Percentiles rank a stretch among this genome's conserved stretches.
These are phyloP conservation scores for Petunia hybrid DNA, from an alignment of 305 asterid species.

Conservation along the genomic window DNA sequence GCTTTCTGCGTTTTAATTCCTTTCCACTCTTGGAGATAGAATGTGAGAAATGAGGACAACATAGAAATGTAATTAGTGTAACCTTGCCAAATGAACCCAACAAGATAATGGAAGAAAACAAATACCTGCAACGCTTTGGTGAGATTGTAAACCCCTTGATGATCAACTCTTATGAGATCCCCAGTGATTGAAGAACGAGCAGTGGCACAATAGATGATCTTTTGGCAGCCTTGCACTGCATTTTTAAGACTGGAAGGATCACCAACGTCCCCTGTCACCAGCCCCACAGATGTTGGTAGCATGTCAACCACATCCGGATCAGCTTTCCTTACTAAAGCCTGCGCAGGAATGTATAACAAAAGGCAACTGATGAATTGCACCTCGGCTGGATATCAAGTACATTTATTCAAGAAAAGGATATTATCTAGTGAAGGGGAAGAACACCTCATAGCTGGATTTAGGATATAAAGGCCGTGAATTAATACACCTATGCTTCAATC, in stretches of 20 bases:
- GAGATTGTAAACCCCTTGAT: conserved; percentile 85
- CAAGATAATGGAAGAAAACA: not conserved
- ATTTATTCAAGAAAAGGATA: not conserved
- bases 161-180: conserved; percentile 90
- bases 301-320: conserved; percentile 75
- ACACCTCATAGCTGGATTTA: not conserved
- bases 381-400: not conserved
- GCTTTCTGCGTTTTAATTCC: conserved; percentile 1
- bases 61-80: not conserved
- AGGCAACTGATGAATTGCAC: not conserved
- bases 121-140: conserved; percentile 94
- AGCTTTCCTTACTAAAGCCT: conserved; percentile 88
- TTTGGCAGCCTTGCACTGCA: conserved; percentile 86
- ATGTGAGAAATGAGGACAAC: not conserved
- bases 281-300: conserved; percentile 91
- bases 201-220: conserved; percentile 92
- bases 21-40: not conserved
- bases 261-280: conserved; percentile 90
- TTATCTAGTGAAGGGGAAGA: not conserved
- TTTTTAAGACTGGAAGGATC: conserved; percentile 73
- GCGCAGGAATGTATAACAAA: conserved; percentile 32
- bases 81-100: not conserved
- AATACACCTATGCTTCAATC: not conserved
- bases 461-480: not conserved
- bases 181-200: conserved; percentile 93